Evolutionary conservation across 257 asterid species (phyloP).

Genomic region (Solanum pinnatisectum): DNA sequence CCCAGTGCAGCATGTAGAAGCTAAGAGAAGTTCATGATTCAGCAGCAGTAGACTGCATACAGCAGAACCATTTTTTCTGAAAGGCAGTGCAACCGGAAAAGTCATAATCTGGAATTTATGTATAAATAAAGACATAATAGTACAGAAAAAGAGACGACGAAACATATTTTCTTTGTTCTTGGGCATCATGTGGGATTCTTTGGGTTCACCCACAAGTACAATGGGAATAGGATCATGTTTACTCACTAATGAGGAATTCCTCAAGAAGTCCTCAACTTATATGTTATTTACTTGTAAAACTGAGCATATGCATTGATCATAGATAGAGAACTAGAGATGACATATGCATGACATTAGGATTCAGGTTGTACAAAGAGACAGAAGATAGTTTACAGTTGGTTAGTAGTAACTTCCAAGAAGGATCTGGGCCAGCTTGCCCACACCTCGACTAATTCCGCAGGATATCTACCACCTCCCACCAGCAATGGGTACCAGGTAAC

Average conservation of each 20-base stretch:
- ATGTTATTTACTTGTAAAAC: neutral
- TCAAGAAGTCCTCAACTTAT: neutral
- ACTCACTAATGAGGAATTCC: neutral
- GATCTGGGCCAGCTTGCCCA: neutral
- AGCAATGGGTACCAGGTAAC: neutral
- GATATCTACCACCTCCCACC: neutral
- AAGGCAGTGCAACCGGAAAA: neutral
- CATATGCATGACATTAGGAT: neutral
- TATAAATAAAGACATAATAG: neutral
- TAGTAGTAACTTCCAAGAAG: neutral
- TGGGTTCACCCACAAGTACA: neutral
- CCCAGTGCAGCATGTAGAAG: neutral
- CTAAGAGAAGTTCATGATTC: slow-evolving; percentile 14
- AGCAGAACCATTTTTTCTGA: slow-evolving; percentile 69
- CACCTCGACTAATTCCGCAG: neutral
- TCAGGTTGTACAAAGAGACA: neutral
- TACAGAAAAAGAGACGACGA: neutral
- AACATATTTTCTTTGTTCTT: neutral
- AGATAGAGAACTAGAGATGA: neutral
- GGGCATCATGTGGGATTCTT: neutral
- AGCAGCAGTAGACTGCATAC: slow-evolving; percentile 36
- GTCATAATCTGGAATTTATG: neutral
- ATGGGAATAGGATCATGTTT: neutral
- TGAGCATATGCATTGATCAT: neutral
- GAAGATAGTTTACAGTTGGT: neutral